A percentile compares a stretch with the other conserved stretches of the same genome.
Conservation (phyloP, 495 filamentous ascomycete species). For the Neurospora tetrasperma region DNA sequence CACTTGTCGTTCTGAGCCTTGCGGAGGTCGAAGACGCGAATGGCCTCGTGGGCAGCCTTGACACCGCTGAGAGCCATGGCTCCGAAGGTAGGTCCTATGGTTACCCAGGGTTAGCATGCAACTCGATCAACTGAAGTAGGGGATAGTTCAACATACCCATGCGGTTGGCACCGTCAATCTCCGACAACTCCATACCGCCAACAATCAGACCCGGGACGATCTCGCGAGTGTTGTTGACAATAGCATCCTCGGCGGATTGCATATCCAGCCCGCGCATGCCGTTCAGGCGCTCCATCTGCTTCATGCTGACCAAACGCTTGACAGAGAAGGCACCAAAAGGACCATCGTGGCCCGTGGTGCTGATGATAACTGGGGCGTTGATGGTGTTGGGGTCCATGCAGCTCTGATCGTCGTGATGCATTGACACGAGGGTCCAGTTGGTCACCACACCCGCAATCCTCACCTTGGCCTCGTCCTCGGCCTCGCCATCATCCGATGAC, state of each 20-base stretch:
- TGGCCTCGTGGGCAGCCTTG: constrained; percentile 77
- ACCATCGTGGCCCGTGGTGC: constrained; percentile 79
- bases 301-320: constrained; percentile 78
- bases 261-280: constrained; percentile 90
- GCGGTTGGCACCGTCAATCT: constrained; percentile 81
- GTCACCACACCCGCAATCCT: constrained; percentile 81
- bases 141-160: constrained; percentile 44
- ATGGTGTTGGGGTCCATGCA: constrained; percentile 97
- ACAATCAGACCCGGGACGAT: constrained; percentile 77
- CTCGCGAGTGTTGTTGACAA: constrained; percentile 82
- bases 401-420: constrained; percentile 77
- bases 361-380: constrained; percentile 77
- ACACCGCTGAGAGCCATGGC: constrained; percentile 79
- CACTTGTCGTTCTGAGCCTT: constrained; percentile 44
- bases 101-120: neutral
- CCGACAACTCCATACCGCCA: constrained; percentile 88
- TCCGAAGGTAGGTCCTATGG: constrained; percentile 47
- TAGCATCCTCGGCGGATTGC: constrained; percentile 80
- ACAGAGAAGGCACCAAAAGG: constrained; percentile 84
- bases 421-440: constrained; percentile 85
- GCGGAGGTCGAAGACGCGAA: constrained; percentile 65
- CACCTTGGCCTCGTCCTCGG: constrained; percentile 30
- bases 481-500: constrained; percentile 24
- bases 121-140: neutral
- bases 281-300: constrained; percentile 66